These are phyloP conservation scores for Globisporangium okanoganense DNA, from an alignment of 352 stramenopile genomes.

Conservation along the genomic window DNA sequence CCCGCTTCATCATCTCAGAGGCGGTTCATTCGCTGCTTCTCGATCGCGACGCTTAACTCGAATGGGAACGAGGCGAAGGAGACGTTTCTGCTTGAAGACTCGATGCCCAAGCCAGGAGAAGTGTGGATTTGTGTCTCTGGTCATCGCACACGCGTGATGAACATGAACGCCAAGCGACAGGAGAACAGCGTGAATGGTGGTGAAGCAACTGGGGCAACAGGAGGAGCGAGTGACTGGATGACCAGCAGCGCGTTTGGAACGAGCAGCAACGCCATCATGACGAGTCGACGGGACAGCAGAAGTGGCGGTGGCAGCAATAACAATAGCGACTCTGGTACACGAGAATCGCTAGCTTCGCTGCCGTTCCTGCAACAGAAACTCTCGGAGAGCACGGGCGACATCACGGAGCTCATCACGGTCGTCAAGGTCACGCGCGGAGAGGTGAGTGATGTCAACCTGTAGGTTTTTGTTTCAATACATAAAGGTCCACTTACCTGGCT, in stretches of 20 bases:
- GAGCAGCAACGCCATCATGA: constrained; percentile 12
- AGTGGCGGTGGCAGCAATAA: constrained; percentile 17
- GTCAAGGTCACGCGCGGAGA: constrained; percentile 70
- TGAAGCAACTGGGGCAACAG: background rate
- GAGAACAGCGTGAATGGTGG: constrained; percentile 9
- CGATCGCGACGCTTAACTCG: constrained; percentile 42
- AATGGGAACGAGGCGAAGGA: constrained; percentile 31
- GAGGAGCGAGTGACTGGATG: background rate
- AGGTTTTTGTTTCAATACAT: no score
- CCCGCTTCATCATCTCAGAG: constrained; percentile 11
- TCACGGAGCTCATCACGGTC: constrained; percentile 70
- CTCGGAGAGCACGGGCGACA: constrained; percentile 34
- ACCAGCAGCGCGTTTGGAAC: background rate
- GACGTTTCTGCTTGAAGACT: constrained; percentile 66
- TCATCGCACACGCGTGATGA: constrained; percentile 37
- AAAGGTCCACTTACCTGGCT: no score
- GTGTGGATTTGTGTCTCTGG: constrained; percentile 68
- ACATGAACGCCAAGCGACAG: constrained; percentile 26
- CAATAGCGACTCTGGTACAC: constrained; percentile 2
- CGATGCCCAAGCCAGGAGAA: constrained; percentile 71
- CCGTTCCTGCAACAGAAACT: constrained; percentile 45
- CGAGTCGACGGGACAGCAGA: constrained; percentile 30
- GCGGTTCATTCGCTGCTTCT: constrained; percentile 56
- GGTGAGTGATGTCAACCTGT: constrained; percentile 16
- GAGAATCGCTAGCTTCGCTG: constrained; percentile 32